Conservation (phyloP, 495 filamentous ascomycete species). For the Aspergillus cristatus region DNA sequence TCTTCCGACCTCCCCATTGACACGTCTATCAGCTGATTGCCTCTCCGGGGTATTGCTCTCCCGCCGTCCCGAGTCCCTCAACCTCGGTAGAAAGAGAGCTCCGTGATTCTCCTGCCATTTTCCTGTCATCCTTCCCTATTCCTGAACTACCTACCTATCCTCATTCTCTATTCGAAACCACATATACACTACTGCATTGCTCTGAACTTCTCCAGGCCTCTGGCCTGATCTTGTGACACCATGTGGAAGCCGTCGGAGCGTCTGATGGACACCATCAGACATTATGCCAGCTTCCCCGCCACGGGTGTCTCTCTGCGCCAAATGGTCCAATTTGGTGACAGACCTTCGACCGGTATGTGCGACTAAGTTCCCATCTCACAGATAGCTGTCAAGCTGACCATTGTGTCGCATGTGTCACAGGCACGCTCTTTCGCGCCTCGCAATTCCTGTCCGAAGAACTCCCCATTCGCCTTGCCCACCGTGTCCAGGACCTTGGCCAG, state of each 20-base stretch:
- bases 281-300: slow-evolving; percentile 94
- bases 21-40: too few relatives aligned
- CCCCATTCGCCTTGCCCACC: slow-evolving; percentile 90
- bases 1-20: too few relatives aligned
- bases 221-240: slow-evolving; percentile 27
- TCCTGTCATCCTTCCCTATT: slow-evolving; percentile 1
- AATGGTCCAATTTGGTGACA: slow-evolving; percentile 98
- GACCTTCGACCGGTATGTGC: slow-evolving; percentile 68
- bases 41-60: background rate
- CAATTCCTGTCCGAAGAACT: slow-evolving; percentile 98
- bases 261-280: slow-evolving; percentile 97
- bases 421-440: slow-evolving; percentile 92
- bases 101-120: background rate
- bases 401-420: slow-evolving; percentile 28
- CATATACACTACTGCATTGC: slow-evolving; percentile 1
- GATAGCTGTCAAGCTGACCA: background rate
- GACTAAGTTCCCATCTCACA: background rate
- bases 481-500: slow-evolving; percentile 84
- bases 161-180: background rate
- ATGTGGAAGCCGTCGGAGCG: slow-evolving; percentile 88
- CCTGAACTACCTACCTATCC: background rate
- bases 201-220: slow-evolving; percentile 14
- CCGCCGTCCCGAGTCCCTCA: background rate
- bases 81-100: background rate
- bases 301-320: slow-evolving; percentile 94